A percentile compares a stretch with the other conserved stretches of the same genome.
Evolutionary conservation across 2,329 filamentous ascomycete genomes (phyloP).

Genomic region (Diaporthe sp.): DNA sequence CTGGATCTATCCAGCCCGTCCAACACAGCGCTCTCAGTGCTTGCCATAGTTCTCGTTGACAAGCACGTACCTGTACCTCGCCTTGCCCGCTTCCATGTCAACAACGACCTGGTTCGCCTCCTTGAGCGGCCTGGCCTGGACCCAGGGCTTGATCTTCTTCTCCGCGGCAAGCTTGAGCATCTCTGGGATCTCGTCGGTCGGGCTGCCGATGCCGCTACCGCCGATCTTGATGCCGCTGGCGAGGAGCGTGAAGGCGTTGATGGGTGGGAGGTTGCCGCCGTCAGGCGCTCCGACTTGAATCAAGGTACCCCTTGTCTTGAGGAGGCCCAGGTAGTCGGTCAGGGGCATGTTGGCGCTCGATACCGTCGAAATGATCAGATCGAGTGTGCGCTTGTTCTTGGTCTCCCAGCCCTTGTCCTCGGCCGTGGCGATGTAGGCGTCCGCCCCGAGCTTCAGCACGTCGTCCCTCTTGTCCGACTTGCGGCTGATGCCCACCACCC

Average conservation of each 20-base stretch:
- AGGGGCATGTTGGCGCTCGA: slow-evolving; percentile 69
- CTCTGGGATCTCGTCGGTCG: slow-evolving; percentile 65
- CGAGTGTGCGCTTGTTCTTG: slow-evolving; percentile 63
- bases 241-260: slow-evolving; percentile 71
- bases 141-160: slow-evolving; percentile 69
- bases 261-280: slow-evolving; percentile 54
- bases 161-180: slow-evolving; percentile 71
- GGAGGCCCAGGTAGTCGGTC: slow-evolving; percentile 69
- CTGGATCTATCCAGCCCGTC: neutral
- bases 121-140: slow-evolving; percentile 66
- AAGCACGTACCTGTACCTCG: slow-evolving; percentile 62
- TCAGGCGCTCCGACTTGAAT: slow-evolving; percentile 77
- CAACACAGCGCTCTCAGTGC: slow-evolving; percentile 22
- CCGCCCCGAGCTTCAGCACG: slow-evolving; percentile 68
- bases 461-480: slow-evolving; percentile 65
- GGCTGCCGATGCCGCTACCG: slow-evolving; percentile 60
- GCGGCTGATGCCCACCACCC: slow-evolving; percentile 70
- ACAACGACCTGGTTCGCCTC: slow-evolving; percentile 68
- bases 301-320: slow-evolving; percentile 72
- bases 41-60: slow-evolving; percentile 56
- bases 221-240: slow-evolving; percentile 64
- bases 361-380: slow-evolving; percentile 71
- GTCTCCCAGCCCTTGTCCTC: slow-evolving; percentile 67
- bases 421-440: slow-evolving; percentile 57
- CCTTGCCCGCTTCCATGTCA: slow-evolving; percentile 69